phyloP scores from a whole-genome alignment of 148 eudicot species.

The Rhododendron griersonianum region DNA sequence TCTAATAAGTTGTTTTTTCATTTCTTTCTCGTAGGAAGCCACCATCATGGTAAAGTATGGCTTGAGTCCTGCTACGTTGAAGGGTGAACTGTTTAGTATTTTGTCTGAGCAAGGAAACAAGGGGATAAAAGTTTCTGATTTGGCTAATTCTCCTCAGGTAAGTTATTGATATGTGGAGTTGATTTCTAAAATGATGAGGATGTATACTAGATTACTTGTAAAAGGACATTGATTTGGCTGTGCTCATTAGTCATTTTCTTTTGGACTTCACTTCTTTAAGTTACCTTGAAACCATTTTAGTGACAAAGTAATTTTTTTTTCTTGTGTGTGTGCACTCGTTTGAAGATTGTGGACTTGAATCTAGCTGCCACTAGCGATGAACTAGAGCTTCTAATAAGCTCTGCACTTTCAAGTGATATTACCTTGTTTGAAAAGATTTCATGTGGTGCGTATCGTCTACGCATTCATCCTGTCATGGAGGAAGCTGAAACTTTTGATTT shows the following conservation, averaged over 20 bases:
- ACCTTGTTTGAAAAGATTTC: conserved; percentile 89
- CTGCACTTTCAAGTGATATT: conserved; percentile 79
- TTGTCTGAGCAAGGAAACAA: conserved; percentile 62
- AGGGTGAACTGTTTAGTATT: conserved; percentile 74
- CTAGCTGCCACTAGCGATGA: conserved; percentile 43
- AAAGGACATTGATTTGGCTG: neutral
- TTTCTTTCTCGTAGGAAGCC: conserved; percentile 46
- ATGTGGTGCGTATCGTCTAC: conserved; percentile 68
- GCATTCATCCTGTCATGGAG: conserved; percentile 37
- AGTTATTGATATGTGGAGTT: conserved; percentile 11
- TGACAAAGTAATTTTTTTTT: conserved; percentile 2
- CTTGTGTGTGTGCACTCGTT: conserved; percentile 2
- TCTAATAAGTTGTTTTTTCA: conserved; percentile 11
- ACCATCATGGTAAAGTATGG: conserved; percentile 64
- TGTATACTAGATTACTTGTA: neutral
- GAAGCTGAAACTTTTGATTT: conserved; percentile 50
- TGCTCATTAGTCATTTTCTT: neutral
- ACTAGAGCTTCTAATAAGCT: conserved; percentile 56
- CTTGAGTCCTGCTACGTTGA: conserved; percentile 64
- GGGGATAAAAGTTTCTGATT: conserved; percentile 60
- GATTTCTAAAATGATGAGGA: neutral
- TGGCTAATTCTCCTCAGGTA: conserved; percentile 59
- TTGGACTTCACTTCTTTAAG: neutral
- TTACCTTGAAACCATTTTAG: neutral
- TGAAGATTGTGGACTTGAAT: conserved; percentile 70